Conservation (phyloP, 305 asterid genomes). For the Rubia tinctorum region DNA sequence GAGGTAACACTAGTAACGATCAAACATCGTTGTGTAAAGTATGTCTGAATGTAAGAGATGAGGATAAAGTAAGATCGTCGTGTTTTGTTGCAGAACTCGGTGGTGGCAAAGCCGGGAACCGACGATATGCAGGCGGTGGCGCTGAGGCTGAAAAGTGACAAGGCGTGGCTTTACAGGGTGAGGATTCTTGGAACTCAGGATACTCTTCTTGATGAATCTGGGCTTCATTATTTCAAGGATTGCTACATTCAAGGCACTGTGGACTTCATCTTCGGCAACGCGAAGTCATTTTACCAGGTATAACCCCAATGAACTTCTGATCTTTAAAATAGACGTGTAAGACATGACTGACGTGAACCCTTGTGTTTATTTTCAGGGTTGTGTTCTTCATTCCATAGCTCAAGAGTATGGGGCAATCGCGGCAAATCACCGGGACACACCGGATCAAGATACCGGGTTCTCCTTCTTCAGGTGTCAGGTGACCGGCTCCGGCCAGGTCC, state of each 20-base stretch:
- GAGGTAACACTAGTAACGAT: constrained; percentile 33
- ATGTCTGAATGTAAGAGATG: neutral
- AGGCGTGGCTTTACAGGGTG: constrained; percentile 55
- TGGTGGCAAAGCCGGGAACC: constrained; percentile 29
- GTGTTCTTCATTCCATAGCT: constrained; percentile 44
- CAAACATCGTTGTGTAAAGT: neutral
- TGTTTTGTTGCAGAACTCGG: constrained; percentile 38
- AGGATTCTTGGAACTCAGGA: constrained; percentile 79
- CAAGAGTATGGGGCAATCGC: constrained; percentile 58
- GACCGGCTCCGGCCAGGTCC: constrained; percentile 44
- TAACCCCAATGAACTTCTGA: neutral
- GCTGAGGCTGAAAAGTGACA: constrained; percentile 53
- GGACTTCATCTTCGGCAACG: constrained; percentile 80
- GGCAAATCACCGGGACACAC: constrained; percentile 55
- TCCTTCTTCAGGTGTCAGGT: constrained; percentile 59
- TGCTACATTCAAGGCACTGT: constrained; percentile 71
- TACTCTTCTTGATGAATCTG: constrained; percentile 63
- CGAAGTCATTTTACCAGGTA: constrained; percentile 69
- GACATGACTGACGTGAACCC: too few species aligned
- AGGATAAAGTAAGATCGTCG: too few species aligned
- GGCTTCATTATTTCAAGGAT: constrained; percentile 56
- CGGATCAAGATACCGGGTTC: constrained; percentile 55
- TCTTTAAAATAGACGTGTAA: neutral
- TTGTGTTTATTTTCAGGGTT: constrained; percentile 33
- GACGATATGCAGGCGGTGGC: constrained; percentile 77